These are phyloP conservation scores for Microthlaspi erraticum DNA, from an alignment of 345 rosid genomes.

Conservation along the genomic window DNA sequence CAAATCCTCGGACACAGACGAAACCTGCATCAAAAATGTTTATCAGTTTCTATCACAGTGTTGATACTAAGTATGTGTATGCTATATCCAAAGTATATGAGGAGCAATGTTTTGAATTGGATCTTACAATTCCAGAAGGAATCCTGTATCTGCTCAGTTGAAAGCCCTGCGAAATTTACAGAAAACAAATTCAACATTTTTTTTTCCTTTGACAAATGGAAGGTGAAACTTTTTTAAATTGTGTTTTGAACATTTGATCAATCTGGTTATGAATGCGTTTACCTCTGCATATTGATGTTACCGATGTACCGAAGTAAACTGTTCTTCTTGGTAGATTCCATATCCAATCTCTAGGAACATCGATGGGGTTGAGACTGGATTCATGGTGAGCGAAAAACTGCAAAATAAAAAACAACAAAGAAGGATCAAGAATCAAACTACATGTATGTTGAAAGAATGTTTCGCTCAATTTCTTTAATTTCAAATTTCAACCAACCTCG, in stretches of 20 bases:
- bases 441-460: not conserved
- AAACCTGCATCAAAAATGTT: constrained; percentile 56
- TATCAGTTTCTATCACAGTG: constrained; percentile 5
- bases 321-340: constrained; percentile 80
- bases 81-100: constrained; percentile 20
- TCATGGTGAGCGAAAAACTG: constrained; percentile 92
- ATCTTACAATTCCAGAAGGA: constrained; percentile 91
- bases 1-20: constrained; percentile 93
- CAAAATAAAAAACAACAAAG: constrained; percentile 34
- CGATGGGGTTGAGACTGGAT: constrained; percentile 76
- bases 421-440: constrained; percentile 8
- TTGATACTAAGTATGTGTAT: not conserved
- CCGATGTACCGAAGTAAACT: constrained; percentile 92
- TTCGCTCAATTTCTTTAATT: constrained; percentile 15
- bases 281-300: constrained; percentile 89
- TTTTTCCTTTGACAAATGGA: not conserved
- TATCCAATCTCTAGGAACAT: constrained; percentile 74
- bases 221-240: not conserved
- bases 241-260: constrained; percentile 16
- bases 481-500: constrained; percentile 56
- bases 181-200: constrained; percentile 37
- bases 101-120: constrained; percentile 17
- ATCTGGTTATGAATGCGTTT: constrained; percentile 30
- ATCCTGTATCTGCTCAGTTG: constrained; percentile 74
- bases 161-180: constrained; percentile 57